Percentiles rank a stretch among this genome's conserved stretches.
phyloP scores from a whole-genome alignment of 768 basidiomycete species.

The Tricholoma furcatifolium region DNA sequence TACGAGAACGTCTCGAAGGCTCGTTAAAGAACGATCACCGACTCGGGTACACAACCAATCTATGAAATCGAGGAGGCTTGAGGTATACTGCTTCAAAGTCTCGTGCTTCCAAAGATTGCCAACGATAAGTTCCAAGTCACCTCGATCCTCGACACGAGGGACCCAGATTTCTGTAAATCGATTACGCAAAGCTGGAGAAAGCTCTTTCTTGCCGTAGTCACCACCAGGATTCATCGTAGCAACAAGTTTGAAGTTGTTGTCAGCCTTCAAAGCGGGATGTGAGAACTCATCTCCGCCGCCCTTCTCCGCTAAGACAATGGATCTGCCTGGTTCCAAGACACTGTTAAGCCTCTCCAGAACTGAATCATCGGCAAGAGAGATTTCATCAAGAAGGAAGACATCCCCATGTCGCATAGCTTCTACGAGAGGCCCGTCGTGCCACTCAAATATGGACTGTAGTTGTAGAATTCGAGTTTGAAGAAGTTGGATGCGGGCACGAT shows the following conservation, averaged over 20 bases:
- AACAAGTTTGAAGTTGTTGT: slow-evolving; percentile 76
- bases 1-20: slow-evolving; percentile 88
- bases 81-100: slow-evolving; percentile 53
- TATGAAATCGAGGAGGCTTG: slow-evolving; percentile 69
- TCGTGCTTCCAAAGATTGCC: slow-evolving; percentile 63
- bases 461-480: slow-evolving; percentile 45
- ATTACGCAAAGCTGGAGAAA: slow-evolving; percentile 95
- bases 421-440: slow-evolving; percentile 96
- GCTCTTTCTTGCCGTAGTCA: slow-evolving; percentile 98
- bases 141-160: slow-evolving; percentile 69
- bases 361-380: slow-evolving; percentile 96
- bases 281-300: slow-evolving; percentile 76
- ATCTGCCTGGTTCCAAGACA: slow-evolving; percentile 89
- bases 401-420: slow-evolving; percentile 86
- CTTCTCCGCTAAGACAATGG: slow-evolving; percentile 84
- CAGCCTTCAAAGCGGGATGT: slow-evolving; percentile 64
- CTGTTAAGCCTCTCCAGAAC: slow-evolving; percentile 97
- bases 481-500: slow-evolving; percentile 33
- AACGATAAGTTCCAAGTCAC: slow-evolving; percentile 80
- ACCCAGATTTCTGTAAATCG: slow-evolving; percentile 99
- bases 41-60: slow-evolving; percentile 72
- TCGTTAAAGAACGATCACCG: slow-evolving; percentile 64
- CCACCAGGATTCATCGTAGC: slow-evolving; percentile 99
- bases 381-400: slow-evolving; percentile 91
- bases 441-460: slow-evolving; percentile 85